Conservation (phyloP, 208 protist species). For the Endotrypanum monterogeii region DNA sequence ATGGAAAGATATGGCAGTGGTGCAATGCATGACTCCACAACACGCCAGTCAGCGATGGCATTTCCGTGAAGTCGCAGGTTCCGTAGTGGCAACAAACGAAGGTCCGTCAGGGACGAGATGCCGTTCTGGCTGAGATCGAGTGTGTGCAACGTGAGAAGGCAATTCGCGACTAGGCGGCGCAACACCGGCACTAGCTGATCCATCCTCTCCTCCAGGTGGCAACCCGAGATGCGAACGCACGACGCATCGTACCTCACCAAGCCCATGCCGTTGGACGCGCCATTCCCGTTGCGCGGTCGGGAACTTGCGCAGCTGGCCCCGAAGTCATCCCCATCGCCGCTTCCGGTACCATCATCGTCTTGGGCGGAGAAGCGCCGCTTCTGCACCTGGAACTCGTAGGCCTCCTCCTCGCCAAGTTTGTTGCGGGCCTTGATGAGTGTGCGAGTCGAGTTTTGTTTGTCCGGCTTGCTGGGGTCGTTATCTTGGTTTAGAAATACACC, state of each 20-base stretch:
- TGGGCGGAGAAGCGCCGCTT: conserved; percentile 35
- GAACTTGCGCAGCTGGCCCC: conserved; percentile 3
- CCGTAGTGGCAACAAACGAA: conserved; percentile 68
- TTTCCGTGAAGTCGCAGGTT: conserved; percentile 80
- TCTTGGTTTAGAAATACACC: conserved; percentile 73
- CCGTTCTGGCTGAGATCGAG: conserved; percentile 85
- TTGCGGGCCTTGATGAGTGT: conserved; percentile 87
- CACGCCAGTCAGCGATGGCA: conserved; percentile 65
- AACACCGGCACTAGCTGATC: conserved; percentile 69
- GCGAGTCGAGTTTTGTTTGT: conserved; percentile 21
- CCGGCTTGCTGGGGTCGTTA: conserved; percentile 55
- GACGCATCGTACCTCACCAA: conserved; percentile 56
- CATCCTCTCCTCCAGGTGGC: conserved; percentile 50
- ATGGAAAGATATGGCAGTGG: conserved; percentile 56
- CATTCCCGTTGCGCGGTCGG: not conserved
- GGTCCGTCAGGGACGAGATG: conserved; percentile 59
- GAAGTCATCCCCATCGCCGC: conserved; percentile 10
- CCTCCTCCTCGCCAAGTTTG: conserved; percentile 87
- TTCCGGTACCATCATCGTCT: not conserved
- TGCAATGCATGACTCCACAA: conserved; percentile 69
- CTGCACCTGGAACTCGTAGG: conserved; percentile 78
- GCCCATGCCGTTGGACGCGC: not conserved
- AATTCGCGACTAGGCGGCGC: conserved; percentile 70
- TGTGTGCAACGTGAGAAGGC: conserved; percentile 66
- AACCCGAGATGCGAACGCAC: conserved; percentile 69